Evolutionary conservation across 805 yeast genomes (phyloP).

Genomic region (Priceomyces melissophilus): DNA sequence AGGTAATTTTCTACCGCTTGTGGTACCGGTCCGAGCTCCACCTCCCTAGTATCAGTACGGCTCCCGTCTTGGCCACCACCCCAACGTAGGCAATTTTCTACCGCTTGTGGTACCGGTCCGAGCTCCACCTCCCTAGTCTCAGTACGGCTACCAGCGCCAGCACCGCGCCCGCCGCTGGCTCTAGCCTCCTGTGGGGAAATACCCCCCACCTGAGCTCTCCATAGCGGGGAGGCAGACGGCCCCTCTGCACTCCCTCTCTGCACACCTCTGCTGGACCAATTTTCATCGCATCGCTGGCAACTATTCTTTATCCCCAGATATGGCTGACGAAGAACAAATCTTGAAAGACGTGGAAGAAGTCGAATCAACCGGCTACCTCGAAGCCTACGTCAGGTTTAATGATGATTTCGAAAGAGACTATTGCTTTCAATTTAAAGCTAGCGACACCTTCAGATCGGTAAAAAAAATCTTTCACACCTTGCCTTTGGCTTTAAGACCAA

Average conservation of each 20-base stretch:
- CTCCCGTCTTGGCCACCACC: no score
- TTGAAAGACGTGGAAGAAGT: conserved; percentile 21
- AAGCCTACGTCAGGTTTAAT: conserved; percentile 75
- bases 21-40: no score
- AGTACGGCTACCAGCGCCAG: no score
- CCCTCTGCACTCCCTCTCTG: conserved; percentile 1
- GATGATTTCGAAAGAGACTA: conserved; percentile 85
- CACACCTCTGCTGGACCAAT: not conserved
- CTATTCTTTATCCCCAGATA: not conserved
- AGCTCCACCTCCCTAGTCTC: no score
- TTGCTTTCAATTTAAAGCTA: conserved; percentile 70
- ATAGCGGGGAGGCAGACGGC: not conserved
- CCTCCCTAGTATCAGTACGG: no score
- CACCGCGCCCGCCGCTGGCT: no score
- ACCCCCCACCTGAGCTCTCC: no score
- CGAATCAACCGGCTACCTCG: conserved; percentile 32
- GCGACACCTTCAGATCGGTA: conserved; percentile 58
- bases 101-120: no score
- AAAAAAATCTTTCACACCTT: conserved; percentile 58
- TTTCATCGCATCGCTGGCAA: not conserved
- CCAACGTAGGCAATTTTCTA: no score
- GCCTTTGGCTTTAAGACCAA: conserved; percentile 78
- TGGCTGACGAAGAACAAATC: conserved; percentile 19
- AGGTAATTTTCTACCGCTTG: no score
- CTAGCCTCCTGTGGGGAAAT: no score